Evolutionary conservation across 1,139 yeast species (phyloP), one percentile per base, ranked within the genome.

Genomic region (Keqinozyma sinolaborantium): DNA sequence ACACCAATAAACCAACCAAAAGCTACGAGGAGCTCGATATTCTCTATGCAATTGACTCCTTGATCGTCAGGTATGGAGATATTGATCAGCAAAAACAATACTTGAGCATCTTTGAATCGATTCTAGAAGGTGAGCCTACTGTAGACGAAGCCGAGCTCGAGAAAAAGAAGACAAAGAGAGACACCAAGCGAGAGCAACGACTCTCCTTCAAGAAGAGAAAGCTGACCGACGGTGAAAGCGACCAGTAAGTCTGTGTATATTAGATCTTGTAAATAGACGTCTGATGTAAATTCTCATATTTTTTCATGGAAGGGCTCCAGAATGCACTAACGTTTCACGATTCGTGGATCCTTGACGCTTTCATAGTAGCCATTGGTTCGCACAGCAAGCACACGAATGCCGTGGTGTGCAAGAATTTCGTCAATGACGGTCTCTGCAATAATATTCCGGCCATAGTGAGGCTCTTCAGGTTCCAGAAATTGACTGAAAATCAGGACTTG

Each of bases 21-120:
- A 31, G 37, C 1, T 59, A 53, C 31, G 54, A 52, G 5, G 64
- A 66, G 13, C 35, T 67, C 33, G 57, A 62, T 18, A 55, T 67
- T 13, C 56, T 69, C 30, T 66, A 58, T 45, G 74, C 72, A 1
- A 66, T 62, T 40, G 75, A 69, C 44, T 50, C 59, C 38, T 62
- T 66, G 65, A 57, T 53, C 23, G 50, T 65, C 4, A 44, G 59
- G 28, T 56, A 53, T 34, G 47, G 50, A 10, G 36, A 41, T 25
- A 32, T 52, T 6, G 38, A 33, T n/a, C 36, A 39, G n/a, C 58
- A 53, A 30, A 45, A 32, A 30, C 23, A 30, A 9, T 34, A 42
- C 14, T 30, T 47, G 11, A 33, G 36, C 12, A 29, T 37, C 3
- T 41, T 53, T 26, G 38, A 40, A 13, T 41, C 41, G 9, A 28